Evolutionary conservation across 1,139 yeast species (phyloP).

Genomic region (Casaregolazyma lundiana): DNA sequence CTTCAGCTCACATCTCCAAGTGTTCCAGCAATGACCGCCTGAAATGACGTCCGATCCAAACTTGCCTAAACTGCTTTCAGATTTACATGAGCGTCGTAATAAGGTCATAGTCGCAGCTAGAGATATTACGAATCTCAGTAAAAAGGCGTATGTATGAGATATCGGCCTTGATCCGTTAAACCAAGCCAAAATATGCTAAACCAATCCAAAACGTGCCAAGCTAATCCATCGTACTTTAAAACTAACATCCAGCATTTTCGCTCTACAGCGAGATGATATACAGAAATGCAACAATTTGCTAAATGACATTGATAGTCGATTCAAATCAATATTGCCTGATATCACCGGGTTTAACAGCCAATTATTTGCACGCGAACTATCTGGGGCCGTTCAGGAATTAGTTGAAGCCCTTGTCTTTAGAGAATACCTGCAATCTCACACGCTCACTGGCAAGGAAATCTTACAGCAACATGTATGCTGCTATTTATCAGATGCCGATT

Average conservation of each 20-base stretch:
- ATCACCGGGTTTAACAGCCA: slow-evolving; percentile 19
- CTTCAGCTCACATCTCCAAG: too few relatives aligned
- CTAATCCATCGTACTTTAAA: not conserved
- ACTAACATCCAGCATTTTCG: slow-evolving; percentile 29
- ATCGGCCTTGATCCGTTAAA: too few relatives aligned
- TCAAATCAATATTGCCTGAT: slow-evolving; percentile 16
- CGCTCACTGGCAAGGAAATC: slow-evolving; percentile 12
- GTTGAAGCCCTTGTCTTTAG: slow-evolving; percentile 40
- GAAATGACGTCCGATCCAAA: not conserved
- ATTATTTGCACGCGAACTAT: slow-evolving; percentile 20
- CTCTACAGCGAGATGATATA: slow-evolving; percentile 32
- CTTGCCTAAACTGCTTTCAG: slow-evolving; percentile 16
- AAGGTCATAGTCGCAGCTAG: slow-evolving; percentile 37
- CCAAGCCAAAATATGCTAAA: too few relatives aligned
- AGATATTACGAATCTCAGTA: slow-evolving; percentile 39
- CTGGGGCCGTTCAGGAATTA: slow-evolving; percentile 35
- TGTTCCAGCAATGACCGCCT: not conserved
- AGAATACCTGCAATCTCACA: slow-evolving; percentile 27
- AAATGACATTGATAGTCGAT: slow-evolving; percentile 9
- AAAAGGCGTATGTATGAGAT: slow-evolving; percentile 31
- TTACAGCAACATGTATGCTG: slow-evolving; percentile 10
- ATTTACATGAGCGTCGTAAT: slow-evolving; percentile 38
- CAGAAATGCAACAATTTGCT: not conserved
- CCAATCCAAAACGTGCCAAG: too few relatives aligned
- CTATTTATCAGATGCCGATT: slow-evolving; percentile 27